Evolutionary conservation across 2,329 filamentous ascomycete species (phyloP), one percentile per base, ranked within the genome.

Genomic region (Aspergillus cejpii): DNA sequence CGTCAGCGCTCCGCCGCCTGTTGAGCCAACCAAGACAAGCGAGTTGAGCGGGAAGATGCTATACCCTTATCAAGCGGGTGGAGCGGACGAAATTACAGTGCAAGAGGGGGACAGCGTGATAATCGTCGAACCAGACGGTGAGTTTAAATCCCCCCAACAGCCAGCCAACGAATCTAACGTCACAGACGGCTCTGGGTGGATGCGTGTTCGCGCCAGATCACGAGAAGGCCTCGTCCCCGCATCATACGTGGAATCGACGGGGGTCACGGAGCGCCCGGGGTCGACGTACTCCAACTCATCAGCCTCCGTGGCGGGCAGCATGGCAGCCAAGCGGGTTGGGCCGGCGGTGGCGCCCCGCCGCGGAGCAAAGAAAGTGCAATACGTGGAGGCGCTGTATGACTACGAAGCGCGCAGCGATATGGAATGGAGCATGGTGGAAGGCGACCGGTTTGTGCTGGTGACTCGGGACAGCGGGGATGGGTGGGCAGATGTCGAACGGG

Each of bases 401-500:
- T 98, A 98, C 65, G 76, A 83, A 41, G 88, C 91, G 14, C 83
- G 88, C 58, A 89, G 82, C 54, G 87, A 94, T 5, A 79, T 81
- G 6, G 92, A 98, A 69, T 89, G 91, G 66, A 88, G 77, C 59
- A 98, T 98, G 87, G 65, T 66, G 1, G 91, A 94, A 67, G 92
- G 92, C 1, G 92, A 98, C 68, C 79, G 83, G 41, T 94, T 98
- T 59, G 89, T 98, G 29, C 74, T 98, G 24, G 81, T 96, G 49
- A 89, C 83, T 58, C 83, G 87, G 45, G 91, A 97, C 62, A 78
- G 83, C 0, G 92, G 92, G 1, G 92, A 97, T 70, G 92, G 92
- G 0, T 98, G 92, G 92, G 87, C 84, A 21, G 92, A 97, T 71
- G 92, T 98, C 14, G 92, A 97, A 72, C 89, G 87, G 67, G 89